Base-by-base conservation (phyloP, 371 early-diverging fungal species). In the Mortierella polycephala region DNA sequence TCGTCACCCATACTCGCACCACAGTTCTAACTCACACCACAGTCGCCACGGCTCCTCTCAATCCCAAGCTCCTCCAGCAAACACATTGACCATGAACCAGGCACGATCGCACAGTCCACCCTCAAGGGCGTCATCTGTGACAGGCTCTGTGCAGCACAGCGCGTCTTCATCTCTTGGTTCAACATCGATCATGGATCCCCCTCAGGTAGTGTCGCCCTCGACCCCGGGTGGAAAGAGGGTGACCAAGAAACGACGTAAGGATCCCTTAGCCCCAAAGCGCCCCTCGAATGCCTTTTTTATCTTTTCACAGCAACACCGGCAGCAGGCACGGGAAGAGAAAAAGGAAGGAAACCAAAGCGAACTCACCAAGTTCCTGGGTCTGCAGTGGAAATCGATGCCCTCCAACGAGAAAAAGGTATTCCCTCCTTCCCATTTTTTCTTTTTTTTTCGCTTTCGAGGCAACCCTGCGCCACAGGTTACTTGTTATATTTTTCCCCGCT, bases 261-360 rank as follows among this genome's bases (percentile, higher is more conserved):
- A 91, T 64, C 91, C 91, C 52, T 87, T 89, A 73, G 91, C 91
- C 41, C 91, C 91, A 45, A 88, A 87, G 82, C 87, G 90, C 0
- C 90, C 90, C n/a, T 89, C 90, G 54, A 91, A 91, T 67, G 91
- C 90, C 7, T 91, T 90, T 67, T 89, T 90, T 56, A 62, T 89
- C 23, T 91, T 84, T 65, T 90, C 88, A 80, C 87, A 90, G 37
- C 61, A 87, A 58, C 83, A 87, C 62, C 86, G 90, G 23, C 88
- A 89, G 56, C 85, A 87, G 75, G 84, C 90, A 37, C 87, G 88
- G 70, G 87, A 86, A 64, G 85, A 90, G 60, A 76, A 86, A 60
- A 87, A 86, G 44, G 83, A 85, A 62, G 86, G 85, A 54, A 86
- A 82, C 64, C 79, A 86, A 57, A 84, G 86, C 51, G 87, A 87